A percentile compares a stretch with the other conserved stretches of the same genome.
These are phyloP conservation scores for Talaromyces sp. DNA, from an alignment of 2,329 filamentous ascomycete species.

Conservation along the genomic window DNA sequence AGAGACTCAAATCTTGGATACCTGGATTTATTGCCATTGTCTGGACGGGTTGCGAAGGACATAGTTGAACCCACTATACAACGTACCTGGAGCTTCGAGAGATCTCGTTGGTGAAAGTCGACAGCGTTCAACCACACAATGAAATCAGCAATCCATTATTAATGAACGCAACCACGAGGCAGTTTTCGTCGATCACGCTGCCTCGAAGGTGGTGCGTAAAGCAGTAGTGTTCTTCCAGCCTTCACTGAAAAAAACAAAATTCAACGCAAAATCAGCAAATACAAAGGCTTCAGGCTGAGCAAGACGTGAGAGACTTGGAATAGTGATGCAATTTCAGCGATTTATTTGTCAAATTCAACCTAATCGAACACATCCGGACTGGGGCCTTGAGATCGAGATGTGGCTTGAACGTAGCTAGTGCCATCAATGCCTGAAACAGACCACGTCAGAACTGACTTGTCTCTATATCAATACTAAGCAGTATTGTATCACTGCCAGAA, in stretches of 20 bases:
- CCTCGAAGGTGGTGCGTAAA: background rate
- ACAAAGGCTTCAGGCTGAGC: background rate
- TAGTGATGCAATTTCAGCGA: background rate
- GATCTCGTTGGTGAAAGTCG: background rate
- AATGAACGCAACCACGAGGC: background rate
- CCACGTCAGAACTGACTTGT: background rate
- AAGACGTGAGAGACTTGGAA: background rate
- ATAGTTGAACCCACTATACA: background rate
- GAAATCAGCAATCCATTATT: background rate
- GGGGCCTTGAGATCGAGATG: background rate
- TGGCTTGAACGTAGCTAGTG: background rate
- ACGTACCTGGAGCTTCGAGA: background rate
- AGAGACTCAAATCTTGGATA: background rate
- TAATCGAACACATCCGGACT: background rate
- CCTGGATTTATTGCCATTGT: too few species aligned
- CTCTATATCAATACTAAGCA: background rate
- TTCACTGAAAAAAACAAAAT: background rate
- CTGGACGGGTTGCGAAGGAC: background rate
- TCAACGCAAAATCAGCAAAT: background rate
- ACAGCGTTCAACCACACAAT: background rate
- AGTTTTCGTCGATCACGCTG: too few species aligned
- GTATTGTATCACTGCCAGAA: background rate
- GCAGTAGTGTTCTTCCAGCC: background rate
- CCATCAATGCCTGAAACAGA: background rate
- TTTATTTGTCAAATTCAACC: background rate